Conservation (phyloP, 345 rosid species). For the Arabis alpina region DNA sequence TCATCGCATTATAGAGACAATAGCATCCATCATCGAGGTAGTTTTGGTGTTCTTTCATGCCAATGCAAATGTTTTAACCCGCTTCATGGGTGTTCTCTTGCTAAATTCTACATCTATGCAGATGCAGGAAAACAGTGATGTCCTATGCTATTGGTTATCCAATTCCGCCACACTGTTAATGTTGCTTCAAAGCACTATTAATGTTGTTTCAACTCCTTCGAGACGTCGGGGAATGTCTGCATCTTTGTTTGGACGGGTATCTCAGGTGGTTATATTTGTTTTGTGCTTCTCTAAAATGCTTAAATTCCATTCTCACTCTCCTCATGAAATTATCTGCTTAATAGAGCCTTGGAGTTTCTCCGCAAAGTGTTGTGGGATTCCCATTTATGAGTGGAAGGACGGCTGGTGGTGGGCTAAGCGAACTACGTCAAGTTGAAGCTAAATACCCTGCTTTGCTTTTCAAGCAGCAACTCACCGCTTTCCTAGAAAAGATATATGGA, state of each 20-base stretch:
- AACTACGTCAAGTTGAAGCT: conserved; percentile 88
- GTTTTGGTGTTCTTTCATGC: conserved; percentile 24
- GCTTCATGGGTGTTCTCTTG: conserved; percentile 34
- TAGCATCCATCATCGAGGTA: conserved; percentile 85
- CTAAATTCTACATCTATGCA: conserved; percentile 40
- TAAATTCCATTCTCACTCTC: conserved; percentile 13
- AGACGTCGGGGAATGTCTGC: conserved; percentile 70
- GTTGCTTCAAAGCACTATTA: conserved; percentile 78
- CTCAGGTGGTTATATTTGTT: conserved; percentile 61
- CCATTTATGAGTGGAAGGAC: conserved; percentile 70
- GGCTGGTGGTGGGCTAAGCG: conserved; percentile 60
- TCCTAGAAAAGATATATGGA: conserved; percentile 98
- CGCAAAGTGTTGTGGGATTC: conserved; percentile 76
- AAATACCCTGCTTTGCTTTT: conserved; percentile 94
- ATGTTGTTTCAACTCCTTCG: conserved; percentile 79
- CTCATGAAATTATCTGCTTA: conserved; percentile 35
- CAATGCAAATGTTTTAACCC: conserved; percentile 26
- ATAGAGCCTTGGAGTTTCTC: conserved; percentile 83
- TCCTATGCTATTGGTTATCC: conserved; percentile 89
- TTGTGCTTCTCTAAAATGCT: background rate
- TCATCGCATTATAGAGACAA: conserved; percentile 86
- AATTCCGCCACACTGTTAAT: conserved; percentile 79
- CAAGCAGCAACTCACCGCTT: conserved; percentile 98
- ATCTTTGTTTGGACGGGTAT: conserved; percentile 86
- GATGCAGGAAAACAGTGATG: conserved; percentile 80